Conservation (phyloP, 805 yeast species). For the Hanseniaspora osmophila region DNA sequence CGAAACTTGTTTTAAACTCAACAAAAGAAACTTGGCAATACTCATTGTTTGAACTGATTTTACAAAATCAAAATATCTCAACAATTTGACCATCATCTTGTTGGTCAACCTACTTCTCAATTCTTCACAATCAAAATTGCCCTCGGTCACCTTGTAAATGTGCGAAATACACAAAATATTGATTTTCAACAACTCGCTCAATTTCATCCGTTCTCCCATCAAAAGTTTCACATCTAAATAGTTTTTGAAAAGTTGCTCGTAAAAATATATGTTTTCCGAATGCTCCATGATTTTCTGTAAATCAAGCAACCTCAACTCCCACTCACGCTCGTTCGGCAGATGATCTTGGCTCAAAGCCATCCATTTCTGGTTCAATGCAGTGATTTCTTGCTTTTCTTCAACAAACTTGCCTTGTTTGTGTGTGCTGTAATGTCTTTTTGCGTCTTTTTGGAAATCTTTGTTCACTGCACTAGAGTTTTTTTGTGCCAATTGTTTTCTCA, state of each 20-base stretch:
- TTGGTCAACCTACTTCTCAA: not conserved
- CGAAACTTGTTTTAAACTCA: not conserved
- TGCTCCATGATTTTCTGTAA: not conserved
- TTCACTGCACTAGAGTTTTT: not conserved
- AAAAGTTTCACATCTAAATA: not conserved
- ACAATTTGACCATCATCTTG: not conserved
- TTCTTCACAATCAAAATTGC: not conserved
- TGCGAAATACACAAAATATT: not conserved
- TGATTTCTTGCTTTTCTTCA: not conserved
- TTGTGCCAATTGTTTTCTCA: slow-evolving; percentile 15
- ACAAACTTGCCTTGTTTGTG: not conserved
- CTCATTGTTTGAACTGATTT: not conserved
- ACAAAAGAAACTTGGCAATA: not conserved
- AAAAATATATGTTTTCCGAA: not conserved
- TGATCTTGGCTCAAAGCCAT: not conserved
- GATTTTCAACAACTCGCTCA: not conserved
- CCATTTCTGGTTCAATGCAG: not conserved
- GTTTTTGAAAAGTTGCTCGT: not conserved
- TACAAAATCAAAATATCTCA: not conserved
- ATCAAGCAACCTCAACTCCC: not conserved
- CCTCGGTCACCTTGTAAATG: not conserved
- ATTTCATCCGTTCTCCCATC: not conserved
- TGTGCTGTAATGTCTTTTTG: slow-evolving; percentile 17
- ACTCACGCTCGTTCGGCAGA: not conserved
- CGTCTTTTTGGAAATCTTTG: slow-evolving; percentile 5